Base-by-base conservation (phyloP, 2,329 filamentous ascomycete species). In the Emergomyces africanus region DNA sequence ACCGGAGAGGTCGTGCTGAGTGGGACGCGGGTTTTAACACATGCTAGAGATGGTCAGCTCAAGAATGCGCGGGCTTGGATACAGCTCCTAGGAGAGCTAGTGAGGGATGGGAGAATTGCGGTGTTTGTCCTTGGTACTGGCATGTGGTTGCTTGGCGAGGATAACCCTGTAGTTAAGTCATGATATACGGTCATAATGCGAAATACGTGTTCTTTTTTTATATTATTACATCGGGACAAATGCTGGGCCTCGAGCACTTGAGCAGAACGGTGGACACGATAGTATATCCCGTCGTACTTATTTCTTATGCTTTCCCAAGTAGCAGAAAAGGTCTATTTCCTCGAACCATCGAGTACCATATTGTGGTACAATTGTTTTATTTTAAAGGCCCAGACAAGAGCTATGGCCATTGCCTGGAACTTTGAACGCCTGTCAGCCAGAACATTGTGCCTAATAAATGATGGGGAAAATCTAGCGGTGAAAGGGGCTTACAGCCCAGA, bases 1-100 rank as follows among this genome's bases (percentile, higher is more conserved):
- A 78, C 74, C n/a, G 76, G 74, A 10, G 76, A 79, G 64, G 54
- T 78, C 61, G 57, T 77, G 39, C 63, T 79, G 59, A 70, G 69
- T 56, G 71, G 71, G 23, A 67, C 71, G 18, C 68, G 74, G 64
- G 65, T 74, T 39, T 61, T 73, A 58, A 60, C 67, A 39, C 67
- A 64, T 59, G 66, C 60, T 63, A 66, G 62, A 66, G 65, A 12
- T 62, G 65, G 61, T 62, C 67, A 49, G 62, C 62, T 58, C 57
- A 65, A 61, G 69, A 70, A 53, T 62, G 65, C 53, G 64, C 59
- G 69, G 39, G 61, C 70, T 61, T 73, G 68, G 63, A 62, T 77
- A 37, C 71, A 75, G 61, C 55, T 76, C 56, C 60, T 72, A 41
- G 71, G 65, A 59, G 71, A 75, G 62, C 63, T 76, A 23, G 63